Evolutionary conservation across 306 rosid genomes (phyloP), one percentile per base, ranked within the genome.

Genomic region (Trifolium repens): DNA sequence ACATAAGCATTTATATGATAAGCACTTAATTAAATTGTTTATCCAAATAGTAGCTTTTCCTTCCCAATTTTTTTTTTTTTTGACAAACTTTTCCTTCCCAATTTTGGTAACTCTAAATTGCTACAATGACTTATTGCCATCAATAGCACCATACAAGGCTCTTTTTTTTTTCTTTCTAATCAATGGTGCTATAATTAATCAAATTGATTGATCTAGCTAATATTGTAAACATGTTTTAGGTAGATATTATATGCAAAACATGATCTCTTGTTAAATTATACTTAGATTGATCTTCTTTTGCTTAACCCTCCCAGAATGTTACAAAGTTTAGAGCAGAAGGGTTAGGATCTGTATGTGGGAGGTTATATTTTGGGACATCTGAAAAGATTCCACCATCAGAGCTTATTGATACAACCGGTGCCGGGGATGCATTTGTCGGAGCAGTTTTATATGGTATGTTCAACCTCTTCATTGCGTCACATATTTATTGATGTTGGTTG

Each of bases 401-500:
- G 54, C 81, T 94, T 43, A 27, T 88, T 43, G 99, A 94, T 76
- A 89, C 99, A 62, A 92, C 98, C 11, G 99, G 99, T 79, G 99
- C 98, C 30, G 99, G 99, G 44, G 99, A 94, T 87, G 91, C 96
- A 78, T 94, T 94, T 72, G 78, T 90, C 62, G 99, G 99, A 83
- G 97, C 96, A 72, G 88, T 92, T 81, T 71, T 94, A 61, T 94
- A 90, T 71, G 89, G 99, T 94, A 74, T 58, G 83, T 73, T 74
- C 47, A 17, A 24, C 50, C 37, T 50, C 27, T 58, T 63, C 52
- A 66, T 37, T 4, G n/a, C 1, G 35, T 2, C 34, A 24, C 34
- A 24, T 14, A 57, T 57, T 22, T 5, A 55, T 55, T 47, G 16
- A 47, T 47, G 2, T 47, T 14, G 17, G 16, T 6, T 2, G 7